These are phyloP conservation scores for Zygoascus flipseniorum DNA, from an alignment of 805 yeast species.

Conservation along the genomic window DNA sequence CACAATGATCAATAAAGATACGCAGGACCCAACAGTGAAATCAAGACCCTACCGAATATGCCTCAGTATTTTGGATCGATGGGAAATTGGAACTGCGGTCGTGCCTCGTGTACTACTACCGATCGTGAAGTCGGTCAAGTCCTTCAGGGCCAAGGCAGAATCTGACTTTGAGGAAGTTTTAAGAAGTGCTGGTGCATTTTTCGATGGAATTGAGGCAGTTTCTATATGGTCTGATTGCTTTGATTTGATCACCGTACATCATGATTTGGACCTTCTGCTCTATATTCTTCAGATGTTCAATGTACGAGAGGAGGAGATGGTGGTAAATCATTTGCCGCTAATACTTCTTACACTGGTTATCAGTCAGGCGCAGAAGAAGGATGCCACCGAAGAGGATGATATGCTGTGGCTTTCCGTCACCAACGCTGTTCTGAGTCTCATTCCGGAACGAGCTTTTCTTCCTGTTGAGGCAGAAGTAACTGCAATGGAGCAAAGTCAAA, in stretches of 20 bases:
- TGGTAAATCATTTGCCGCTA: slow-evolving; percentile 65
- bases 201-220: slow-evolving; percentile 78
- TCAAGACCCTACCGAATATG: slow-evolving; percentile 56
- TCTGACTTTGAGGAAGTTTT: slow-evolving; percentile 38
- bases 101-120: slow-evolving; percentile 67
- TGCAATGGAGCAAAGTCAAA: slow-evolving; percentile 22
- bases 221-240: slow-evolving; percentile 67
- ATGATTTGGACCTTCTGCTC: slow-evolving; percentile 39
- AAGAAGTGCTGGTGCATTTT: slow-evolving; percentile 56
- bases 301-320: slow-evolving; percentile 82
- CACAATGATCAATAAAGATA: slow-evolving; percentile 31
- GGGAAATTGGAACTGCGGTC: slow-evolving; percentile 82
- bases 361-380: not conserved
- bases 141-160: slow-evolving; percentile 10
- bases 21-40: slow-evolving; percentile 25
- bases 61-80: slow-evolving; percentile 73
- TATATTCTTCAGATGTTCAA: slow-evolving; percentile 61
- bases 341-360: slow-evolving; percentile 38
- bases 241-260: slow-evolving; percentile 31
- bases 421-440: slow-evolving; percentile 37
- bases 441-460: slow-evolving; percentile 57
- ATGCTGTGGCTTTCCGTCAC: slow-evolving; percentile 34
- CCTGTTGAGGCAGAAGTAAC: slow-evolving; percentile 36
- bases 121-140: slow-evolving; percentile 33
- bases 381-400: not conserved